Evolutionary conservation across 2,329 filamentous ascomycete species (phyloP), one percentile per base, ranked within the genome.

Genomic region (Verticillium isaacii): DNA sequence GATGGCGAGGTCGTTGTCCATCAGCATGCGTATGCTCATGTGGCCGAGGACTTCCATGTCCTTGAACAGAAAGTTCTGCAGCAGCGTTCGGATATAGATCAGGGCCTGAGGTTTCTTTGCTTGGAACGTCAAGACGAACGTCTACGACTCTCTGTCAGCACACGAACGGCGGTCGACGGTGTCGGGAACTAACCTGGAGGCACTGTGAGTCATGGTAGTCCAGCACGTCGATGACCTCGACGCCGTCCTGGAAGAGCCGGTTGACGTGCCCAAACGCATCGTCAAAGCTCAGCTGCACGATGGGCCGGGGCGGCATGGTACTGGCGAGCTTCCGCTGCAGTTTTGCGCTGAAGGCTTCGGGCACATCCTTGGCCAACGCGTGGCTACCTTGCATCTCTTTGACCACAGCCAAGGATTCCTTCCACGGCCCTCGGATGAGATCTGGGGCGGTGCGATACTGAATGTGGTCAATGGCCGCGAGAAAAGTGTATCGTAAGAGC

Each of bases 311-410:
- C 4, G 95, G 95, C 69, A 97, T 93, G 0, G 93, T 97, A 67
- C 93, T 97, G 1, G 95, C 93, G 36, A 99, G 81, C 65, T 90
- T 90, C n/a, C 93, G 85, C 72, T 99, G 95, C 41, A 98, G 83
- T 71, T 97, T 96, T 29, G 87, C 86, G 68, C 92, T 97, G 73
- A 97, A 98, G 0, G 93, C 87, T n/a, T 88, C 87, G 0, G 88
- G 83, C 0, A 96, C 86, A 0, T 85, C 74, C 58, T 82, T 86
- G 0, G 86, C 90, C 2, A 94, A 74, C 0, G 75, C 68, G 60
- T 89, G 83, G 1, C 89, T 87, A 32, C 81, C 79, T 62, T 84
- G 79, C 59, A 96, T 80, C 1, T 74, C 70, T 4, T 81, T 76
- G 58, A 93, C 75, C 15, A 85, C 70, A 1, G 72, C 71, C 57